phyloP scores from a whole-genome alignment of 108 stramenopile species.

The Skeletonema marinoi region DNA sequence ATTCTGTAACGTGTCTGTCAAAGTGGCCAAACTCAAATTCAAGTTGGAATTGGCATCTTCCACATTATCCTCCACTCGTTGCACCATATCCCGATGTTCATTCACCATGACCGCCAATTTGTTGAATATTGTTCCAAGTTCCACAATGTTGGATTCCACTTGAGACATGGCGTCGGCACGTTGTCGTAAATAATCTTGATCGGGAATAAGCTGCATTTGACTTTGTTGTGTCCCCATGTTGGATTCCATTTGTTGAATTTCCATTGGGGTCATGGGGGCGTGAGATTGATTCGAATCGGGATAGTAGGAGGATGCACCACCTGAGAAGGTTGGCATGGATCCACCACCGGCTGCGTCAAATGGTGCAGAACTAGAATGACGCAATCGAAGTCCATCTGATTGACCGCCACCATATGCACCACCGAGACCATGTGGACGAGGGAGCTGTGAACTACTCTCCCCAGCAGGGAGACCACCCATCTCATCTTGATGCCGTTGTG shows the following conservation, averaged over 20 bases:
- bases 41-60: conserved; percentile 85
- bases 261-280: conserved; percentile 74
- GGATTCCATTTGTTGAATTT: conserved; percentile 89
- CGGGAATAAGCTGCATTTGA: conserved; percentile 86
- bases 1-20: conserved; percentile 82
- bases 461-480: conserved; percentile 38
- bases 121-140: conserved; percentile 87
- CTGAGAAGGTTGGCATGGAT: conserved; percentile 35
- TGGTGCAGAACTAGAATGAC: conserved; percentile 28
- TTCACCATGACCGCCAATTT: conserved; percentile 88
- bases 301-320: conserved; percentile 39
- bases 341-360: conserved; percentile 14
- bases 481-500: conserved; percentile 57
- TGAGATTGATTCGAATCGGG: conserved; percentile 39
- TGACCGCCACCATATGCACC: conserved; percentile 14
- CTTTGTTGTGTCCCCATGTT: conserved; percentile 61
- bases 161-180: conserved; percentile 87
- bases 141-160: conserved; percentile 86
- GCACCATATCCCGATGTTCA: conserved; percentile 89
- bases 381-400: conserved; percentile 32
- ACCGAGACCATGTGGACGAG: conserved; percentile 45
- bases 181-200: conserved; percentile 79
- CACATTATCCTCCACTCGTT: conserved; percentile 90
- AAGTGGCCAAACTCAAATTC: conserved; percentile 66
- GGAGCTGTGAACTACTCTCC: conserved; percentile 48